Evolutionary conservation across 129 eudicot genomes (phyloP), one percentile per base, ranked within the genome.

Genomic region (Deinandra increscens): DNA sequence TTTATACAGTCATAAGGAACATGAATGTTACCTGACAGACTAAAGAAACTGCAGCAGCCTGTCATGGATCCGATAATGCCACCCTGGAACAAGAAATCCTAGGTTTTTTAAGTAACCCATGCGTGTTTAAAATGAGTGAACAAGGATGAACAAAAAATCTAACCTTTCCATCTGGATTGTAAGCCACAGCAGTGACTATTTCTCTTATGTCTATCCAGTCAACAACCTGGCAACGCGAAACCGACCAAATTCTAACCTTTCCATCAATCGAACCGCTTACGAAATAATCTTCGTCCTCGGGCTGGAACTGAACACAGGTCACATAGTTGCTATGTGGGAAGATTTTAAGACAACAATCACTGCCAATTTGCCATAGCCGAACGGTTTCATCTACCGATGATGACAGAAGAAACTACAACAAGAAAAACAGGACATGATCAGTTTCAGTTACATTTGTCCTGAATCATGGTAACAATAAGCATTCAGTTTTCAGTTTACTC

Each of bases 251-350:
- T 9, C 99, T 86, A 71, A 94, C 96, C 66, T 94, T 94, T 70
- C 99, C 99, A 73, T 94, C 99, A 13, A 94, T 90, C 29, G 99
- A 94, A 26, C 99, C 97, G 69, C 93, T 94, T 68, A 94, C 60
- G 71, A 94, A 94, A 79, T 80, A 82, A 41, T 85, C 81, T 48
- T 89, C 89, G 56, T 87, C 79, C 64, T 69, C 69, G 11, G 97
- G 99, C 51, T 90, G 83, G 73, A 94, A 94, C 63, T 90, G 93
- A 69, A 84, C 84, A 69, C 96, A 85, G 9, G 99, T 94, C 75
- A 94, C 99, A 55, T 87, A 94, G 77, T 94, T 83, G 68, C 87
- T 87, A 20, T 94, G 97, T 2, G 91, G 77, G 67, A 94, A 94
- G 71, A 86, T 84, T 80, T 79, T 78, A 56, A 87, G 88, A 82